Evolutionary conservation across 2,329 filamentous ascomycete genomes (phyloP).

Genomic region (Fusarium kyushuense): DNA sequence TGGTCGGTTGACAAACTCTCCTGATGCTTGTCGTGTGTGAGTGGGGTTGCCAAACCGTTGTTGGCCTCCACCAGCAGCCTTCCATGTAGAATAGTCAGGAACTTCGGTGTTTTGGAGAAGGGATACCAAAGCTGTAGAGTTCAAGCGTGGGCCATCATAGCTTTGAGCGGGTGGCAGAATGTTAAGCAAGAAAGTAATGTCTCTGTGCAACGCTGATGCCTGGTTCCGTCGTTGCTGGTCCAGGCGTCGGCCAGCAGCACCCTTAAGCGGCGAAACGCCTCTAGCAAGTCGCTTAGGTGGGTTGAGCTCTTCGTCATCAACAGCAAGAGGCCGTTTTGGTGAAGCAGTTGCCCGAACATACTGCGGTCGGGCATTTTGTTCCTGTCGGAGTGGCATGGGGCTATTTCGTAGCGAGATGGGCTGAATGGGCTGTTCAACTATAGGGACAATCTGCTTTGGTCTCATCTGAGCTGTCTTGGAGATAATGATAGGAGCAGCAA

Average conservation of each 20-base stretch:
- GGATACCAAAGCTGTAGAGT: constrained; percentile 76
- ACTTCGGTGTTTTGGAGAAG: constrained; percentile 77
- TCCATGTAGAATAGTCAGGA: constrained; percentile 70
- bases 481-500: constrained; percentile 82
- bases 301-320: constrained; percentile 78
- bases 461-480: constrained; percentile 83
- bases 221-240: constrained; percentile 79
- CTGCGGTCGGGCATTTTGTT: constrained; percentile 62
- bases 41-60: constrained; percentile 51
- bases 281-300: constrained; percentile 88
- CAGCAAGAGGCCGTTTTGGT: constrained; percentile 71
- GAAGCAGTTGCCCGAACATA: constrained; percentile 63
- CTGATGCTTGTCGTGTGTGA: constrained; percentile 58
- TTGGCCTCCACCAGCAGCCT: constrained; percentile 56
- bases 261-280: constrained; percentile 93
- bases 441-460: constrained; percentile 68
- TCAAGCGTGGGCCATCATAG: constrained; percentile 79
- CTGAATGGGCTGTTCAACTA: constrained; percentile 61
- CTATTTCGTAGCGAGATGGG: constrained; percentile 60
- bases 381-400: constrained; percentile 54
- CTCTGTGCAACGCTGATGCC: constrained; percentile 77
- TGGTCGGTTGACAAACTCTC: constrained; percentile 59
- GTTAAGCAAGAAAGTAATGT: constrained; percentile 73
- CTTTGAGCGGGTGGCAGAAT: constrained; percentile 79
- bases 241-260: constrained; percentile 84